Conservation (phyloP, 495 filamentous ascomycete species). For the Jackrogersella minutella region DNA sequence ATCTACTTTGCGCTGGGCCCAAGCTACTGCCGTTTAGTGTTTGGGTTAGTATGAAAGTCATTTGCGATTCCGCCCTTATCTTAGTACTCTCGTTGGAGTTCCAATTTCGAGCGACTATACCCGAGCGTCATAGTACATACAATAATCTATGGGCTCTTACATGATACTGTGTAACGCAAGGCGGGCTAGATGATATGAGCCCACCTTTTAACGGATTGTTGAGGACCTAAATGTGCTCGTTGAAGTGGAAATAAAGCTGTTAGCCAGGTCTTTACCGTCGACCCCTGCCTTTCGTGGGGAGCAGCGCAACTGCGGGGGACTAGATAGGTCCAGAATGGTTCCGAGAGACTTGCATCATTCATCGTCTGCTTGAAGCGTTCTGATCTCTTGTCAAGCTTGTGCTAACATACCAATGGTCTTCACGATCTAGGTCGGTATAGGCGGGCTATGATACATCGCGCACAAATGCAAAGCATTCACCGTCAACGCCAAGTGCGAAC, state of each 20-base stretch:
- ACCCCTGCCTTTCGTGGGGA: background rate
- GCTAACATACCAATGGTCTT: background rate
- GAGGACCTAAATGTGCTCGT: conserved; percentile 1
- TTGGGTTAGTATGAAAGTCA: conserved; percentile 14
- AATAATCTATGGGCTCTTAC: conserved; percentile 13
- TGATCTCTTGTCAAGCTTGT: background rate
- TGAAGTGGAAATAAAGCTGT: background rate
- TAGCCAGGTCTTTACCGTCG: conserved; percentile 1
- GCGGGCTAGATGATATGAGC: conserved; percentile 18
- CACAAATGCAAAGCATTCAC: conserved; percentile 6
- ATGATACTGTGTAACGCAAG: conserved; percentile 3
- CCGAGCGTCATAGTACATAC: conserved; percentile 10
- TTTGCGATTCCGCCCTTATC: background rate
- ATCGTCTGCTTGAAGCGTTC: background rate
- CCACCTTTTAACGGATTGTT: conserved; percentile 1
- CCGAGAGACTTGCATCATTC: background rate
- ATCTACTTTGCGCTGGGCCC: background rate
- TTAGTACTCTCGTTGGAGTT: conserved; percentile 16
- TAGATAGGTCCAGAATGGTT: background rate
- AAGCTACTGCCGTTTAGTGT: conserved; percentile 2
- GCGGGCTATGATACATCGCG: background rate
- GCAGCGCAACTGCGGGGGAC: background rate
- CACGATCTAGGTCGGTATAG: background rate
- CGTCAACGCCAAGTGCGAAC: conserved; percentile 4
- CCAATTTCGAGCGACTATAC: conserved; percentile 13